phyloP scores from a whole-genome alignment of 2,329 filamentous ascomycete genomes.

The Grosmannia clavigera region DNA sequence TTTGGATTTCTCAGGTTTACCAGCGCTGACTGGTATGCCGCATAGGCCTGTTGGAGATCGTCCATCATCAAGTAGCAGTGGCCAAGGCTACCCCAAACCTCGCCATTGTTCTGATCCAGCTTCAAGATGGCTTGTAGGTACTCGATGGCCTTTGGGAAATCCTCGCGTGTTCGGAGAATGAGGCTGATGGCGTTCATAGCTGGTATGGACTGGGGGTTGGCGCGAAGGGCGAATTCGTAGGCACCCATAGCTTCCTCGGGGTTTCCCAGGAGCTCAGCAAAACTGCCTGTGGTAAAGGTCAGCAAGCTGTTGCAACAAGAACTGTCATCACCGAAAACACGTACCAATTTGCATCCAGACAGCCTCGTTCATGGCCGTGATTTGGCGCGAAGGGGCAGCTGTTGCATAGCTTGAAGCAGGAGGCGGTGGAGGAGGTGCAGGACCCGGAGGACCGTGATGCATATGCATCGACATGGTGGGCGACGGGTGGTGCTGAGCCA shows the following conservation, averaged over 20 bases:
- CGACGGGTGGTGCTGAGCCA: conserved; percentile 72
- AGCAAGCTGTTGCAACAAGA: conserved; percentile 15
- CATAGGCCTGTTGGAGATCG: conserved; percentile 90
- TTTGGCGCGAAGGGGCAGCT: conserved; percentile 51
- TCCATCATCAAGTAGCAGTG: conserved; percentile 99
- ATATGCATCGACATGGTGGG: conserved; percentile 63
- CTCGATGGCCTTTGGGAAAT: conserved; percentile 87
- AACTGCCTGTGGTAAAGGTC: conserved; percentile 47
- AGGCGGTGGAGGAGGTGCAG: conserved; percentile 30
- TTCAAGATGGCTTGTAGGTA: conserved; percentile 86
- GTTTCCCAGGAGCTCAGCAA: conserved; percentile 79
- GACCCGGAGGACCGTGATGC: conserved; percentile 49
- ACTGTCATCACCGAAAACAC: conserved; percentile 18
- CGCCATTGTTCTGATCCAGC: conserved; percentile 77
- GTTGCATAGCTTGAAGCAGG: conserved; percentile 32
- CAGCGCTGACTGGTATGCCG: conserved; percentile 88
- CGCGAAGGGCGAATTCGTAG: conserved; percentile 79
- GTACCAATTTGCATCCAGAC: conserved; percentile 90
- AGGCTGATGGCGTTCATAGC: conserved; percentile 92
- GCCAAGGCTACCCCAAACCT: conserved; percentile 94
- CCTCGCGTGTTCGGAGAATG: conserved; percentile 82
- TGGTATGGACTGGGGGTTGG: conserved; percentile 77
- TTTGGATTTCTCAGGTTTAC: conserved; percentile 91
- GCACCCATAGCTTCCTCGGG: conserved; percentile 79
- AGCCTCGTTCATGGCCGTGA: conserved; percentile 68